Conservation (phyloP, 2,329 filamentous ascomycete genomes). For the Sclerotiophoma versabilis region DNA sequence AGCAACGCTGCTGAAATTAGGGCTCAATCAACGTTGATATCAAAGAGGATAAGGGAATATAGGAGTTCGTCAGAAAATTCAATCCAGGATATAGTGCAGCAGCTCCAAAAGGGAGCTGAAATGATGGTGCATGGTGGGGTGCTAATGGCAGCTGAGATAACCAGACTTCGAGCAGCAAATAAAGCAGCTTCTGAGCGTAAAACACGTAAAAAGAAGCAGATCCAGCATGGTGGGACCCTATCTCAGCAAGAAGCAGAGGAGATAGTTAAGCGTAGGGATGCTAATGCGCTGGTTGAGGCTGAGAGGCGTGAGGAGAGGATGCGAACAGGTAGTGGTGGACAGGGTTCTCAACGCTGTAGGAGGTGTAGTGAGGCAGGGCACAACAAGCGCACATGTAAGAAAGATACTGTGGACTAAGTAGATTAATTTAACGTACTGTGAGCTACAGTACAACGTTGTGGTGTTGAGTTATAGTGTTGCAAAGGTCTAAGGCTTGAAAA, state of each 20-base stretch:
- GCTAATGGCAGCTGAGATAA: not conserved
- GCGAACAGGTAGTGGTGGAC: not conserved
- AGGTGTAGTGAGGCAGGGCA: not conserved
- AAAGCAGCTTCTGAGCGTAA: conserved; percentile 8
- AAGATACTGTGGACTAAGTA: conserved; percentile 1
- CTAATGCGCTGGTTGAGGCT: conserved; percentile 2
- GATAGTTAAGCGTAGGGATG: conserved; percentile 4
- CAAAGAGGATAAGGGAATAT: not conserved
- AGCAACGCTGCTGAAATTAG: not conserved
- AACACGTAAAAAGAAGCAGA: conserved; percentile 9
- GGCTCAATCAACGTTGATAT: conserved; percentile 8
- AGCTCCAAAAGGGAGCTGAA: not conserved
- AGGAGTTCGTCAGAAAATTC: not conserved
- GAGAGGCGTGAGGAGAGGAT: conserved; percentile 4
- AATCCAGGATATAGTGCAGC: not conserved
- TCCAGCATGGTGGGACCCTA: conserved; percentile 11
- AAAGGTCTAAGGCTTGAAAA: not conserved
- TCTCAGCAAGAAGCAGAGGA: conserved; percentile 10
- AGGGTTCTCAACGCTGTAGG: not conserved
- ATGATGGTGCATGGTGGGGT: not conserved
- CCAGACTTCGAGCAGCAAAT: conserved; percentile 2
- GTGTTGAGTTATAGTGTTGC: conserved; percentile 9
- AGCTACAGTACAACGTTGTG: conserved; percentile 2
- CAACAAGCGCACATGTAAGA: conserved; percentile 6
- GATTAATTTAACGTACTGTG: conserved; percentile 13